These are phyloP conservation scores for Barnettozyma botsteinii DNA, from an alignment of 805 yeast species.

Conservation along the genomic window DNA sequence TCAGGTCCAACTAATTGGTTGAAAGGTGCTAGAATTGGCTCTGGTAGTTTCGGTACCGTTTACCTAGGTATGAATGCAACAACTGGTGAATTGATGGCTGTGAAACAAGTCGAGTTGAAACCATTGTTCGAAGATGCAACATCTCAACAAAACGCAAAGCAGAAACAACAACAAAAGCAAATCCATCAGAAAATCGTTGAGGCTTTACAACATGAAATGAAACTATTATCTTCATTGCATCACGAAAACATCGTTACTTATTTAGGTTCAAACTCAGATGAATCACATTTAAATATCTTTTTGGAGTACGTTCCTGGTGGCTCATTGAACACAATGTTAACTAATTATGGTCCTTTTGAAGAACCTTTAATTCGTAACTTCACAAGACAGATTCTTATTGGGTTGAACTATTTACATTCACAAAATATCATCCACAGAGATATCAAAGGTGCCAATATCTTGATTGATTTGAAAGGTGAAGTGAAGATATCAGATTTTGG, in stretches of 20 bases:
- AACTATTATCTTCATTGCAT: slow-evolving; percentile 65
- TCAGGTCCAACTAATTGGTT: slow-evolving; percentile 80
- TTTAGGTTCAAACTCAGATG: slow-evolving; percentile 79
- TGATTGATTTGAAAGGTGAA: slow-evolving; percentile 73
- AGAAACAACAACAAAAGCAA: slow-evolving; percentile 23
- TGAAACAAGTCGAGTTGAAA: slow-evolving; percentile 82
- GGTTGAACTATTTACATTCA: slow-evolving; percentile 67
- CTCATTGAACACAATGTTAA: slow-evolving; percentile 62
- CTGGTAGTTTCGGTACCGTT: slow-evolving; percentile 93
- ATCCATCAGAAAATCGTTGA: slow-evolving; percentile 58
- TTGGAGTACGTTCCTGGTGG: slow-evolving; percentile 72
- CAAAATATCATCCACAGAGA: slow-evolving; percentile 79
- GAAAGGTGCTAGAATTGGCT: slow-evolving; percentile 88
- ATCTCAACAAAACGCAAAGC: slow-evolving; percentile 24
- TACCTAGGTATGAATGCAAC: slow-evolving; percentile 86
- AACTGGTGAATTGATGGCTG: slow-evolving; percentile 96
- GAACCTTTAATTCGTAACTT: slow-evolving; percentile 70
- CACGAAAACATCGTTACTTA: slow-evolving; percentile 93
- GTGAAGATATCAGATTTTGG: slow-evolving; percentile 88
- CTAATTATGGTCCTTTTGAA: slow-evolving; percentile 73
- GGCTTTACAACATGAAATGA: slow-evolving; percentile 79
- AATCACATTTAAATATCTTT: slow-evolving; percentile 69
- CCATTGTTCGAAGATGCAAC: slow-evolving; percentile 31
- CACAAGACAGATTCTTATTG: slow-evolving; percentile 69
- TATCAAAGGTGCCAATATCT: slow-evolving; percentile 82